A percentile compares a stretch with the other conserved stretches of the same genome.
These are phyloP conservation scores for Irpex sp. DNA, from an alignment of 1,284 basidiomycete genomes.

Conservation along the genomic window DNA sequence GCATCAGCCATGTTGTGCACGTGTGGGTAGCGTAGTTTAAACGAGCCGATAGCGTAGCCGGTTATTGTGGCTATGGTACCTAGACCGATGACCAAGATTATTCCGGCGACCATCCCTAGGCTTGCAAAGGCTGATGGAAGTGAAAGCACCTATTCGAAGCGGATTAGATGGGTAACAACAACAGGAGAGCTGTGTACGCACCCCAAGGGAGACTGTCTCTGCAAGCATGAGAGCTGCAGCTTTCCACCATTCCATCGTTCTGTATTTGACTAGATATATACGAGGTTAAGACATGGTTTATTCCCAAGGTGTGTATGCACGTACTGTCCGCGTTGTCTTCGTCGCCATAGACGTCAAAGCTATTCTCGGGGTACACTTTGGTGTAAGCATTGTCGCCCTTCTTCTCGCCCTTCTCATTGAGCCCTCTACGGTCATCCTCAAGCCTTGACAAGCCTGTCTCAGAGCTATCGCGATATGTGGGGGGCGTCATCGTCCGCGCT, in stretches of 20 bases:
- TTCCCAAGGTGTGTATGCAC: too few relatives aligned
- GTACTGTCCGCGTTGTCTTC: slow-evolving; percentile 13
- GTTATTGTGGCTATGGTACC: slow-evolving; percentile 23
- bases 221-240: slow-evolving; percentile 29
- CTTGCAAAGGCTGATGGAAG: slow-evolving; percentile 26
- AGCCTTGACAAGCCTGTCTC: neutral
- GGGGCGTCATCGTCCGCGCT: neutral
- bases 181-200: neutral
- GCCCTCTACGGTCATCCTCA: neutral
- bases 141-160: slow-evolving; percentile 20
- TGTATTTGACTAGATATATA: slow-evolving; percentile 24
- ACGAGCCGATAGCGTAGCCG: slow-evolving; percentile 24
- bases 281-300: neutral
- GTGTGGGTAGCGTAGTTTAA: slow-evolving; percentile 28
- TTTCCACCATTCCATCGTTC: slow-evolving; percentile 32
- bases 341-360: slow-evolving; percentile 15
- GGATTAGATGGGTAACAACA: neutral
- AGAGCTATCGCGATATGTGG: neutral
- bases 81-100: slow-evolving; percentile 25
- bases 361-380: neutral
- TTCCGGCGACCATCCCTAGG: slow-evolving; percentile 26
- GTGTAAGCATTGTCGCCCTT: neutral
- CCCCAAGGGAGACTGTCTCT: slow-evolving; percentile 27
- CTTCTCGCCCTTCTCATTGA: neutral
- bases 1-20: slow-evolving; percentile 40